Percentiles rank a stretch among this genome's conserved stretches.
These are phyloP conservation scores for Globisporangium radiosum DNA, from an alignment of 352 stramenopile genomes.

Conservation along the genomic window DNA sequence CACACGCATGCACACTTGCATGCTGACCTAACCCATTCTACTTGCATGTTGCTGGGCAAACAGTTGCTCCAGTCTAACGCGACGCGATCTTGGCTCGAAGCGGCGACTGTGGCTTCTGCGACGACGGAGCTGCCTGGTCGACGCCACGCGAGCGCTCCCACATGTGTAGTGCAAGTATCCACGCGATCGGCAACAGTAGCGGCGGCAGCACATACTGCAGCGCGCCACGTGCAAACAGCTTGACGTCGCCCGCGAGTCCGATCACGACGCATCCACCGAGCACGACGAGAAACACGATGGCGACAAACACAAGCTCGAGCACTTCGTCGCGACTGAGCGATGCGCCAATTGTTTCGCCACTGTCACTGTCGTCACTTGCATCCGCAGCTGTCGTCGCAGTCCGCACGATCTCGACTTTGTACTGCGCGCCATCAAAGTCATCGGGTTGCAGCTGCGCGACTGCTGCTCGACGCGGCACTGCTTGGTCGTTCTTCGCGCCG, in stretches of 20 bases:
- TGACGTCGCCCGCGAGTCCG: constrained; percentile 29
- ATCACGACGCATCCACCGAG: constrained; percentile 30
- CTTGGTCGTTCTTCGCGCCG: not conserved
- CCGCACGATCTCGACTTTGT: constrained; percentile 53
- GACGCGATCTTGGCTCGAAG: too few relatives aligned
- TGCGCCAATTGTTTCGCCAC: not conserved
- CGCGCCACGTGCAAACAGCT: constrained; percentile 23
- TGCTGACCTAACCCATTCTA: too few relatives aligned
- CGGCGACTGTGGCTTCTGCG: too few relatives aligned
- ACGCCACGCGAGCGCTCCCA: constrained; percentile 25
- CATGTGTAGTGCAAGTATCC: constrained; percentile 34
- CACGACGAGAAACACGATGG: constrained; percentile 19
- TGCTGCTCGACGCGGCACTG: not conserved
- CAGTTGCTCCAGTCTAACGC: too few relatives aligned
- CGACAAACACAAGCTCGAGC: constrained; percentile 27
- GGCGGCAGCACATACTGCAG: constrained; percentile 39
- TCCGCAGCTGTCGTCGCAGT: constrained; percentile 14
- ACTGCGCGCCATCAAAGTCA: constrained; percentile 60
- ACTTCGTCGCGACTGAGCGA: constrained; percentile 17
- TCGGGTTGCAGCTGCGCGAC: constrained; percentile 30
- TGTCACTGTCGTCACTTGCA: constrained; percentile 6
- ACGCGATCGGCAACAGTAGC: constrained; percentile 38
- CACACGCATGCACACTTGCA: too few relatives aligned
- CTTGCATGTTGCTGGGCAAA: too few relatives aligned
- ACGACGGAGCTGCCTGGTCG: too few relatives aligned